Percentiles rank a stretch among this genome's conserved stretches.
Evolutionary conservation across 139 green algal species (phyloP).

Genomic region (Coelastrella sp.): DNA sequence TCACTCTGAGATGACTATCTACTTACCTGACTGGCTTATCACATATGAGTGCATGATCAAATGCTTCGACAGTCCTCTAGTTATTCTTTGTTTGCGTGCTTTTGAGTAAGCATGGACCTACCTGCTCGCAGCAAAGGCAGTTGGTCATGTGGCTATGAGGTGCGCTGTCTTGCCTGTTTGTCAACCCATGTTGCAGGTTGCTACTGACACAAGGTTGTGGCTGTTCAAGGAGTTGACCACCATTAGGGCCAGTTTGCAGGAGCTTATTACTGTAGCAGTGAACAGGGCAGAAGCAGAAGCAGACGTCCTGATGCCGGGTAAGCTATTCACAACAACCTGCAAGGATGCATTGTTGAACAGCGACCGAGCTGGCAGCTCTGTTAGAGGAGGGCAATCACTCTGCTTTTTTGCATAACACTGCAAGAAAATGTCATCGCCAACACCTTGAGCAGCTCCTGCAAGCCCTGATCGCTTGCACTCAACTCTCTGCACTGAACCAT

Average conservation of each 20-base stretch:
- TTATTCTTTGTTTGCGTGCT: no score
- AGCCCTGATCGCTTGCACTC: background rate
- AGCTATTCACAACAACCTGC: background rate
- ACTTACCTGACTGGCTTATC: no score
- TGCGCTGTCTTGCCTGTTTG: background rate
- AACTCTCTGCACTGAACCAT: background rate
- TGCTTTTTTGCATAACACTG: background rate
- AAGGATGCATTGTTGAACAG: no score
- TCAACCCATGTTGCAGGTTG: slow-evolving; percentile 71
- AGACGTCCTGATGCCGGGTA: slow-evolving; percentile 92
- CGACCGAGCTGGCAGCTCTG: background rate
- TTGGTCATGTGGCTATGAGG: background rate
- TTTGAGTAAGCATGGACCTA: no score
- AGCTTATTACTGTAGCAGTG: slow-evolving; percentile 83
- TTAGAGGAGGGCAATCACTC: background rate
- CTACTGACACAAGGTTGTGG: slow-evolving; percentile 98
- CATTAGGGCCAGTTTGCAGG: slow-evolving; percentile 77
- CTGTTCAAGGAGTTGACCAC: slow-evolving; percentile 77
- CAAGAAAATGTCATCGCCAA: background rate
- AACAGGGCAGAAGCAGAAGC: slow-evolving; percentile 87
- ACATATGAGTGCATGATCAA: no score
- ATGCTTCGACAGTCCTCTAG: no score
- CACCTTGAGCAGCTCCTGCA: background rate
- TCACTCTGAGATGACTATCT: no score
- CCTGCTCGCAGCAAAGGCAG: background rate